Evolutionary conservation across 2,329 filamentous ascomycete species (phyloP).

Genomic region (Torrubiella hemipterigena): DNA sequence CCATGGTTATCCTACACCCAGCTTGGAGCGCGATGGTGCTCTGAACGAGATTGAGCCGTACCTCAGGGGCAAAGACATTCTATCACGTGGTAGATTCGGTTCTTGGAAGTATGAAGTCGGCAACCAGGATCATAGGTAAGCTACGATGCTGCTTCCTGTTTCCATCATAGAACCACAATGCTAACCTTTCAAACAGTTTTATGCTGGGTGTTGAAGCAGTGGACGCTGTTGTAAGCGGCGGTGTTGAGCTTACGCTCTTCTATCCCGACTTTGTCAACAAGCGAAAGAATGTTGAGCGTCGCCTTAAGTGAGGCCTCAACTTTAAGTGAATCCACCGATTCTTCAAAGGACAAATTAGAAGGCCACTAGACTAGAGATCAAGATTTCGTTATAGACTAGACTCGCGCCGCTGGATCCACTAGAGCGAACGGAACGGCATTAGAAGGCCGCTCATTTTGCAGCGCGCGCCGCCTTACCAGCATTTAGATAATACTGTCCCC

Average conservation of each 20-base stretch:
- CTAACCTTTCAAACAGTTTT: constrained; percentile 30
- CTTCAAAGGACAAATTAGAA: too few species aligned
- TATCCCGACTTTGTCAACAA: constrained; percentile 93
- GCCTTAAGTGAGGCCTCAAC: too few species aligned
- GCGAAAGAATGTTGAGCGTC: constrained; percentile 45
- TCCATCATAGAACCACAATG: background rate
- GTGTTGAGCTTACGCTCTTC: constrained; percentile 86
- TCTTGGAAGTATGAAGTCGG: constrained; percentile 76
- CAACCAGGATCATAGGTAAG: constrained; percentile 9
- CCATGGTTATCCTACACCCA: constrained; percentile 85
- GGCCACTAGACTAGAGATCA: too few species aligned
- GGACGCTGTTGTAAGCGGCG: constrained; percentile 80
- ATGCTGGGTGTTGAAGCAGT: constrained; percentile 89
- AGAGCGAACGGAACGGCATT: too few species aligned
- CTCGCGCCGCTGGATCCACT: too few species aligned
- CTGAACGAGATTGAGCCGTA: constrained; percentile 76
- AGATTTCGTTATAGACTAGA: too few species aligned
- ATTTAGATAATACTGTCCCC: too few species aligned
- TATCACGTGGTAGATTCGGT: constrained; percentile 81
- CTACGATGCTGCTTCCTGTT: background rate
- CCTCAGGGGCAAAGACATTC: constrained; percentile 73
- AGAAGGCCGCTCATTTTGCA: too few species aligned
- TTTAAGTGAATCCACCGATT: too few species aligned
- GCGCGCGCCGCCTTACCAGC: too few species aligned
- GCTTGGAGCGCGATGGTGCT: constrained; percentile 78